Base-by-base conservation (phyloP, 2,329 filamentous ascomycete species). In the Microdochium bolleyi region DNA sequence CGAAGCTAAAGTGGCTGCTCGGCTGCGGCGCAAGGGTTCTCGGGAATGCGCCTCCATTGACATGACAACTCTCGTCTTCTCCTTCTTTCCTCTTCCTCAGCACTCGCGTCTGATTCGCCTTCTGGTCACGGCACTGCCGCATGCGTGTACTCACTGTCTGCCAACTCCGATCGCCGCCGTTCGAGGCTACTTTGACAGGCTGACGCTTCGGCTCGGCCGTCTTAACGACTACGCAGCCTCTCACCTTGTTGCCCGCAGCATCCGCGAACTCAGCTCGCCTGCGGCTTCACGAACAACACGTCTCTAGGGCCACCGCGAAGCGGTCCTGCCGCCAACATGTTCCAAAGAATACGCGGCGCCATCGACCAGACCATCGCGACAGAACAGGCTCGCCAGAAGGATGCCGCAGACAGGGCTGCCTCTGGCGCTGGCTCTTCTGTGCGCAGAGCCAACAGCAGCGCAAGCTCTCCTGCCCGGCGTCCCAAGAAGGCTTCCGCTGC, bases 311-410 rank as follows among this genome's bases (percentile, higher is more conserved):
- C 19, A 22, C 41, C n/a, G 19, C 21, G 41, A 7, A 3, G 41
- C 19, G 19, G 41, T 24, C 52, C 51, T 50, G 53, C 53, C 57
- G 54, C 37, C 50, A 56, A 51, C 51, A 63, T 63, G 61, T 62
- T 63, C 56, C 60, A 62, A 88, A 83, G 88, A 75, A 76, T 95
- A 61, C 88, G 89, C 73, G 88, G 87, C 63, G 88, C 87, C 55
- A 90, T 95, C 67, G 89, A 95, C 67, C 84, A 85, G 62, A 87
- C 87, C 63, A 94, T 96, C 63, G 88, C 90, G 63, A 90, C 96
- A 73, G 92, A 96, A 72, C 89, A 95, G 71, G 88, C 89, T 54
- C 87, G 89, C 54, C 87, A 91, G 66, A 81, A 81, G 64, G 70
- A 75, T 50, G 61, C 72, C 41, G 62, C 75, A 57, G 67, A 75